phyloP scores from a whole-genome alignment of 2,329 filamentous ascomycete species.

The Hypoxylon sp. region DNA sequence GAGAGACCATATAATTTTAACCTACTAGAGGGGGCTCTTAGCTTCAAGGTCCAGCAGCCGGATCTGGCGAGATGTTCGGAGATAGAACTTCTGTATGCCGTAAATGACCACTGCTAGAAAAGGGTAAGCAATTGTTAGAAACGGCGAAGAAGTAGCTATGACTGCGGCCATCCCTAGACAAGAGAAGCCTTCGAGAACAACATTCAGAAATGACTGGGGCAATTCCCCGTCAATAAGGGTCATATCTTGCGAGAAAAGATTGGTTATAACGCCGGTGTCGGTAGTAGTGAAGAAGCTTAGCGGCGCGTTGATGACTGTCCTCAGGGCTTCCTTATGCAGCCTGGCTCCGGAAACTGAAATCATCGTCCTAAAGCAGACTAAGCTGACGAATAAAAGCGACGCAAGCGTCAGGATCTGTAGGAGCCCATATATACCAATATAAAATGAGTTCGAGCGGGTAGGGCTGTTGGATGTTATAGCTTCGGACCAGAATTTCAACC shows the following conservation, averaged over 20 bases:
- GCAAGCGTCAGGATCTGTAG: constrained; percentile 37
- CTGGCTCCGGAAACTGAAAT: constrained; percentile 34
- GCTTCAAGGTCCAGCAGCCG: constrained; percentile 66
- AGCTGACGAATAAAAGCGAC: constrained; percentile 38
- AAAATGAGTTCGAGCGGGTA: constrained; percentile 36
- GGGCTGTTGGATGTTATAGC: constrained; percentile 24
- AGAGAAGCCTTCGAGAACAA: constrained; percentile 15
- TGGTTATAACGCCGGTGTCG: constrained; percentile 56
- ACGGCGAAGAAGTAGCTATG: constrained; percentile 58
- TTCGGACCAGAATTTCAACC: constrained; percentile 47
- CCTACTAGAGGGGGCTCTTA: constrained; percentile 64
- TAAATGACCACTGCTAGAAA: constrained; percentile 59
- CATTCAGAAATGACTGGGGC: constrained; percentile 50
- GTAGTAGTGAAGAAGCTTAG: constrained; percentile 56
- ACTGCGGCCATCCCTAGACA: constrained; percentile 60
- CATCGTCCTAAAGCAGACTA: constrained; percentile 32
- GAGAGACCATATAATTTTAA: neutral
- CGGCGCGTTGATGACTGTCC: constrained; percentile 58
- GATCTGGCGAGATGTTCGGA: constrained; percentile 67
- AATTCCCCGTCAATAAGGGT: constrained; percentile 58
- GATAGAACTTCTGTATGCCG: constrained; percentile 63
- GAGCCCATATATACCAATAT: constrained; percentile 48
- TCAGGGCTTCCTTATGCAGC: constrained; percentile 45
- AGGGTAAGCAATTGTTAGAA: constrained; percentile 61
- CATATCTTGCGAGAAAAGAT: constrained; percentile 59